Base-by-base conservation (phyloP, 1,284 basidiomycete genomes). In the Fomitopsis palustris region DNA sequence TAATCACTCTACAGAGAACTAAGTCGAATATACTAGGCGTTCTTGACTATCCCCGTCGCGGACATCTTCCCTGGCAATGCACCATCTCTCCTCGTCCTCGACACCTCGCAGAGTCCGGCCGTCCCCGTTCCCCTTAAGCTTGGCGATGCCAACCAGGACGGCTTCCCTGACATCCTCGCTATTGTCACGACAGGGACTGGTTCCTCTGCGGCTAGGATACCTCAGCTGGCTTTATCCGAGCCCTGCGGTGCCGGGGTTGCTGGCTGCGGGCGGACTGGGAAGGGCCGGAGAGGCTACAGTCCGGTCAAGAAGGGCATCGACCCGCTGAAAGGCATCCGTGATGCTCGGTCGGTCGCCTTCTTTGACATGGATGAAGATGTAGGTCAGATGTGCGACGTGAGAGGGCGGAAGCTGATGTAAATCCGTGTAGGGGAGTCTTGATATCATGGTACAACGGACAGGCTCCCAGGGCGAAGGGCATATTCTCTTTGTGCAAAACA, bases 351-450 rank as follows among this genome's bases (percentile, higher is more conserved):
- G 21, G 88, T 88, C 1, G 82, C 88, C 19, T 96, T 96, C 75
- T 68, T 99, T 58, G 97, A 99, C 73, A 79, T 98, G 70, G 96
- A 98, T 70, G 97, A 98, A 70, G 96, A 99, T 73, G 95, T 95
- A 66, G 70, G 90, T 21, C 21, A 31, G 51, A 61, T 55, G 5
- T 25, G 23, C 37, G 16, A 4, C 12, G 45, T 27, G 23, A 51
- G 42, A 21, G 21, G 54, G 61, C 25, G 57, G 62, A n/a, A 12
- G 76, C 42, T 37, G n/a, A 37, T 16, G 1, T 21, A 43, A n/a
- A 12, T 19, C 23, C 5, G 29, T 7, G 17, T 67, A 96, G 93
- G 96, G 96, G 0, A 93, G 95, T 1, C 78, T 99, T 23, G 97
- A 99, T 73, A 85, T 99, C 41, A 78, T 98, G 72, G 81, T 99